phyloP scores from a whole-genome alignment of 2,329 filamentous ascomycete species.

The Teratosphaeriaceae sp. region DNA sequence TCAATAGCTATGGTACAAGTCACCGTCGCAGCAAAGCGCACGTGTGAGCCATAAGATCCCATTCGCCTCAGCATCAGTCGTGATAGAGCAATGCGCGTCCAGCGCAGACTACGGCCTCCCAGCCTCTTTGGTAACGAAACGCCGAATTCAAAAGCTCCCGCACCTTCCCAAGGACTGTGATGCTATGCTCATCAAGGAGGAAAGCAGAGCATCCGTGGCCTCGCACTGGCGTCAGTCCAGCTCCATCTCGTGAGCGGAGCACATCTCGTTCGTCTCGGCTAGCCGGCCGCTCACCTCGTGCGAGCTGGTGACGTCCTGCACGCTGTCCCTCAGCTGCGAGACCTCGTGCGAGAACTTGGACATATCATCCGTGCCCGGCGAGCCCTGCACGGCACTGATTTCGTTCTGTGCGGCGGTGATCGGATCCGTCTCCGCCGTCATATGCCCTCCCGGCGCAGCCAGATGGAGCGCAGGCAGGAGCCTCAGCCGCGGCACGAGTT shows the following conservation, averaged over 20 bases:
- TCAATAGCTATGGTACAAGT: neutral
- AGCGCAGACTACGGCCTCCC: conserved; percentile 1
- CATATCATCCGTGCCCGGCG: conserved; percentile 8
- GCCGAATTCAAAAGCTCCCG: neutral
- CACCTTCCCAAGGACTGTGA: no score
- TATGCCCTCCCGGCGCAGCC: conserved; percentile 26
- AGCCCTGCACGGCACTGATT: conserved; percentile 14
- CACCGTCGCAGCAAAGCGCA: neutral
- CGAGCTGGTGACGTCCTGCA: neutral
- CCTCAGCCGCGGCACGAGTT: conserved; percentile 27
- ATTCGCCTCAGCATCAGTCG: neutral
- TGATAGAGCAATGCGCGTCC: conserved; percentile 1
- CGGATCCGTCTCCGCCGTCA: conserved; percentile 25
- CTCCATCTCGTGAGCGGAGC: conserved; percentile 28
- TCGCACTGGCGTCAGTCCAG: conserved; percentile 23
- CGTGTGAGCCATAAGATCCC: neutral
- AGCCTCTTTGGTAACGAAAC: neutral
- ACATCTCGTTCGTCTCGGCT: conserved; percentile 15
- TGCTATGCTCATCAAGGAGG: no score
- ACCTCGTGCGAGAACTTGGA: conserved; percentile 2
- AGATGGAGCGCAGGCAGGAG: conserved; percentile 29
- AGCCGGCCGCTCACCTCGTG: neutral
- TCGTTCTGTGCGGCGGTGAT: conserved; percentile 23
- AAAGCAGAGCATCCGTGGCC: no score
- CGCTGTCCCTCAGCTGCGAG: neutral